These are phyloP conservation scores for Ananas comosus DNA, from an alignment of 176 grass and related monocot species.

Conservation along the genomic window DNA sequence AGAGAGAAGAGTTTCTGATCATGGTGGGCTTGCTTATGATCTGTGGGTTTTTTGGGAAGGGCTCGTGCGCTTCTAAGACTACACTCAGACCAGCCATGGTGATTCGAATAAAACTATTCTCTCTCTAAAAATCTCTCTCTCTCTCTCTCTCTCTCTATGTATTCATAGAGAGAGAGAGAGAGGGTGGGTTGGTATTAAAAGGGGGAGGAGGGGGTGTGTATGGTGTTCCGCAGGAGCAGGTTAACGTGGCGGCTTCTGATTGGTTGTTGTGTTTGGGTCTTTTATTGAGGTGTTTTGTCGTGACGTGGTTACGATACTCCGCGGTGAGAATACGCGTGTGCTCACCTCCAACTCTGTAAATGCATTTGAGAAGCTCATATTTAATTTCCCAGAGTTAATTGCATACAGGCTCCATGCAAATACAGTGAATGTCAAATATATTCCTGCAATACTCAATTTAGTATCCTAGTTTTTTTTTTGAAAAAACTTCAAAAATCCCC, in stretches of 20 bases:
- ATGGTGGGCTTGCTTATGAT: conserved; percentile 27
- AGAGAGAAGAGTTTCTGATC: neutral
- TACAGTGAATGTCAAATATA: no score
- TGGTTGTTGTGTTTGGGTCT: neutral
- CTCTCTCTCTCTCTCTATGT: neutral
- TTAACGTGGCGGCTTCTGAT: neutral
- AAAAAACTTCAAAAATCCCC: no score
- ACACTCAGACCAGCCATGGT: conserved; percentile 25
- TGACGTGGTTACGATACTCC: no score
- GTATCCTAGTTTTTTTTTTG: no score
- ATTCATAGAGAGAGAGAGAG: neutral
- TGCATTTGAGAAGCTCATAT: no score
- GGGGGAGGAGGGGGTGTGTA: neutral
- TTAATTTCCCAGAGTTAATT: no score
- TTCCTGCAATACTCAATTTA: no score
- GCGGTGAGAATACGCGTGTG: no score
- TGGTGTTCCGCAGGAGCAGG: neutral
- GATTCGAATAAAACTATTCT: neutral
- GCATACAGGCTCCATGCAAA: no score
- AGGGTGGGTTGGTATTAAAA: neutral
- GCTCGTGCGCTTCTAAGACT: conserved; percentile 17
- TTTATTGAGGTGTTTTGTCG: neutral
- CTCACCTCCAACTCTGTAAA: no score
- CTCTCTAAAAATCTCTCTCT: neutral
- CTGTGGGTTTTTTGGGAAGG: neutral